Percentiles rank a stretch among this genome's conserved stretches.
phyloP scores from a whole-genome alignment of 306 rosid species.

The Glycyrrhiza uralensis region DNA sequence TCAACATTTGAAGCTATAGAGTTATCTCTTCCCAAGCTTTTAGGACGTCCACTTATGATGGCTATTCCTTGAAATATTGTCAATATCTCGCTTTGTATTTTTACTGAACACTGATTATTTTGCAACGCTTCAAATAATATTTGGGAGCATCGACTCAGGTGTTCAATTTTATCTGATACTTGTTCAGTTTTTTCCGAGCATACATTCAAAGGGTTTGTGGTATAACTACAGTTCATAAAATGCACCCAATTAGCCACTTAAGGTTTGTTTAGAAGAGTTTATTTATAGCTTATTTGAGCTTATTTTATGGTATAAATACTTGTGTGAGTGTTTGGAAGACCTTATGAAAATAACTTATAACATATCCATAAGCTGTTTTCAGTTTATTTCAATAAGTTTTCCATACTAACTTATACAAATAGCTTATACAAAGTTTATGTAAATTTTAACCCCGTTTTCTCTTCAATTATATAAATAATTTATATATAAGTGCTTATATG shows the following conservation, averaged over 20 bases:
- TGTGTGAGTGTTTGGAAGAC: no score
- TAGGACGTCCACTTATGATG: background rate
- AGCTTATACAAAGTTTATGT: no score
- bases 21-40: background rate
- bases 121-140: background rate
- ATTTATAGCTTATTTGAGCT: no score
- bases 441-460: no score
- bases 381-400: no score
- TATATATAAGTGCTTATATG: no score
- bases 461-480: no score
- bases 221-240: background rate
- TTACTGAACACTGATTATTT: background rate
- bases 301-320: no score
- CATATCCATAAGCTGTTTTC: no score
- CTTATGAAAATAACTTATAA: no score
- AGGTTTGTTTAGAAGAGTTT: no score
- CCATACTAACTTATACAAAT: no score
- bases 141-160: background rate
- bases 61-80: background rate
- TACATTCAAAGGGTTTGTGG: background rate
- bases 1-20: constrained; percentile 7
- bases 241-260: background rate
- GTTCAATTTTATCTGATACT: background rate
- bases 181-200: background rate
- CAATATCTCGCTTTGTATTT: background rate